Evolutionary conservation across 192 early-diverging fungal species (phyloP), one percentile per base, ranked within the genome.

Genomic region (Backusella circina): DNA sequence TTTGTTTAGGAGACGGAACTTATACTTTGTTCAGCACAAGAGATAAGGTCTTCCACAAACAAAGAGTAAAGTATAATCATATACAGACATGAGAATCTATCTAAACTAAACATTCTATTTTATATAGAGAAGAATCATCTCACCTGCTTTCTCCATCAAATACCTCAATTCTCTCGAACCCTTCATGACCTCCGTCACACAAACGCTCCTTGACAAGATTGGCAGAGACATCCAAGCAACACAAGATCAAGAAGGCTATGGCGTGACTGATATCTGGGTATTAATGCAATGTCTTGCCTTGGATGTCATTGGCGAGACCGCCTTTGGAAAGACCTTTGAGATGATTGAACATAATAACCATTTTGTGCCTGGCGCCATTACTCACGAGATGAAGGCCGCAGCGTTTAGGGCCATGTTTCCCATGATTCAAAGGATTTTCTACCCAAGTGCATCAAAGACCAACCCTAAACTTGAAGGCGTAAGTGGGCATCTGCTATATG

Each of bases 301-400:
- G 36, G 88, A 89, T 71, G 78, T 82, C 18, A 87, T 89, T 71
- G 88, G 88, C 0, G 81, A 84, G n/a, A 84, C 84, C 0, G 83
- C 84, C 16, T 88, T 89, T 72, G 88, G 87, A 8, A 35, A 73
- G 51, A 76, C 85, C 5, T 89, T 89, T 50, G 69, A 84, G 9
- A 87, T 89, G 80, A 54, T 89, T n/a, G 79, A 85, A 38, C 71
- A 77, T 15, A 76, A 75, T 1, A 35, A 51, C 3, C 84, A 89
- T 72, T 80, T 79, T 21, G 36, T 89, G 3, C 85, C 84, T 7
- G 61, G 39, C 18, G 67, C 65, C 21, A 75, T 81, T 38, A 74
- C 23, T 15, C 21, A 72, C 16, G 31, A 51, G 9, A 66, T 82
- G 73, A 32, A 39, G 12, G 36, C 35, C 1, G 47, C 38, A 1